Percentiles rank a stretch among this genome's conserved stretches.
phyloP scores from a whole-genome alignment of 1,284 basidiomycete genomes.

The Uromyces viciae-fabae region DNA sequence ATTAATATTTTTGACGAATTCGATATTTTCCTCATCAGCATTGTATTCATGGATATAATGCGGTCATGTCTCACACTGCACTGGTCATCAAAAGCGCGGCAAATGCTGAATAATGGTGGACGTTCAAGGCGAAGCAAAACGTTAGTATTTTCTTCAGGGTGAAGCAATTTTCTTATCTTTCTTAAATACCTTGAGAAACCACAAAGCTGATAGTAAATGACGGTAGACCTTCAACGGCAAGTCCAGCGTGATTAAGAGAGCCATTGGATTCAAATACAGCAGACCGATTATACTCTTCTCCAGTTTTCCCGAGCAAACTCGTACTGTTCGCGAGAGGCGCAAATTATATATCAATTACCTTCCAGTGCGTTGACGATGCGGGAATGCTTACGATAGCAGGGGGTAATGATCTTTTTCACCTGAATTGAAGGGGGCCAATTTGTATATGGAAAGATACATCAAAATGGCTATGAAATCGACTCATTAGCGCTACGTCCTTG shows the following conservation, averaged over 20 bases:
- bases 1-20: no score
- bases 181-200: constrained; percentile 35
- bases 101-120: constrained; percentile 26
- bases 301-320: constrained; percentile 17
- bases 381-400: constrained; percentile 39
- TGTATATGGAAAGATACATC: constrained; percentile 44
- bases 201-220: constrained; percentile 38
- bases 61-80: constrained; percentile 38
- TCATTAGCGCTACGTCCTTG: not conserved
- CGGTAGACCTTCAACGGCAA: constrained; percentile 24
- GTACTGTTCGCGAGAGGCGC: not conserved
- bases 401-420: constrained; percentile 36
- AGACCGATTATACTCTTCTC: constrained; percentile 35
- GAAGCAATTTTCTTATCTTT: not conserved
- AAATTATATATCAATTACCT: not conserved
- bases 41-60: no score
- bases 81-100: constrained; percentile 45
- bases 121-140: not conserved
- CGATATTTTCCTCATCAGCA: no score
- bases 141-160: not conserved
- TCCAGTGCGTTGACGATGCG: not conserved
- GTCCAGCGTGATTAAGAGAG: constrained; percentile 3
- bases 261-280: constrained; percentile 40
- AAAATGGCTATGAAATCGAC: constrained; percentile 18
- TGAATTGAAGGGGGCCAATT: constrained; percentile 27